Conservation (phyloP, 805 yeast genomes). For the Starmerella geochares region DNA sequence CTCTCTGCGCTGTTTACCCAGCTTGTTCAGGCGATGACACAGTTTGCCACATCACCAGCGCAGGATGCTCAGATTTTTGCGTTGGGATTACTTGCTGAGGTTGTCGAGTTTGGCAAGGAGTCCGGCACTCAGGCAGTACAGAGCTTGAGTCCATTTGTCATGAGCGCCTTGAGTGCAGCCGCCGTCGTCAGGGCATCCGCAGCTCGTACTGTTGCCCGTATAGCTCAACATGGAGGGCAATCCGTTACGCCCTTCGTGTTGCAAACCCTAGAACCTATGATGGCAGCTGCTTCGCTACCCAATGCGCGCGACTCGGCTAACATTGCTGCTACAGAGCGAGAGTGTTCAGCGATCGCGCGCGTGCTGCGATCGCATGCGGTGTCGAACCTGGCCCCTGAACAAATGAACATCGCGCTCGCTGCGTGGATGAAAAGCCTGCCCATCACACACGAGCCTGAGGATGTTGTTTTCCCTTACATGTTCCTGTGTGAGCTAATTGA, state of each 20-base stretch:
- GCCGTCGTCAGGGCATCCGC: constrained; percentile 78
- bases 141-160: constrained; percentile 51
- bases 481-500: constrained; percentile 66
- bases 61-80: constrained; percentile 67
- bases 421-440: constrained; percentile 82
- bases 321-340: constrained; percentile 76
- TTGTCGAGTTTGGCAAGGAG: constrained; percentile 70
- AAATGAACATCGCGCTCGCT: constrained; percentile 49
- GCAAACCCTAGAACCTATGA: constrained; percentile 63
- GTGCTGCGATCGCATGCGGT: constrained; percentile 57
- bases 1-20: constrained; percentile 8
- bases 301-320: constrained; percentile 82
- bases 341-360: constrained; percentile 73
- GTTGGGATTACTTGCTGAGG: constrained; percentile 65
- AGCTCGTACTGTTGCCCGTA: constrained; percentile 70
- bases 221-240: constrained; percentile 71
- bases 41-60: constrained; percentile 45
- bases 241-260: constrained; percentile 53
- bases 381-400: constrained; percentile 39
- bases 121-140: constrained; percentile 55
- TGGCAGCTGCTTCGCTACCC: constrained; percentile 61
- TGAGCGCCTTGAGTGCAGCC: constrained; percentile 34
- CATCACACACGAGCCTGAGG: constrained; percentile 70
- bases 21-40: constrained; percentile 42
- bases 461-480: constrained; percentile 73